Evolutionary conservation across 2,329 filamentous ascomycete genomes (phyloP).

Genomic region (Dactylellina drechsleri): DNA sequence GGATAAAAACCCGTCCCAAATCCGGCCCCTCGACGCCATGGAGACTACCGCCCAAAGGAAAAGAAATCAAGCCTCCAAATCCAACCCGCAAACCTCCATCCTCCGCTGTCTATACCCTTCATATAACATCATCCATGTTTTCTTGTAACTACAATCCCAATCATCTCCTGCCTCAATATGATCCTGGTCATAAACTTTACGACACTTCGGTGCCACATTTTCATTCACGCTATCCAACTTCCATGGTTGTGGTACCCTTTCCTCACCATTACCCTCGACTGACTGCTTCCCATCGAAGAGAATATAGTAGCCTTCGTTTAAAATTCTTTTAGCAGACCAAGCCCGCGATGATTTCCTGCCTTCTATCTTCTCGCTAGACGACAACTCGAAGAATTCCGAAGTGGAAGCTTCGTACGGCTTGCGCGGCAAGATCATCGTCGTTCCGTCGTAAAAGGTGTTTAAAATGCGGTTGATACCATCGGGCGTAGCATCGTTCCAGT

Average conservation of each 20-base stretch:
- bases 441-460: conserved; percentile 38
- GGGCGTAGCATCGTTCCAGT: conserved; percentile 1
- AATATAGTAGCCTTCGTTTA: conserved; percentile 34
- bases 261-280: neutral
- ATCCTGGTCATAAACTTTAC: neutral
- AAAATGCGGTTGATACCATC: conserved; percentile 19
- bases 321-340: conserved; percentile 8
- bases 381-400: conserved; percentile 51
- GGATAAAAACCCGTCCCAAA: too few species aligned
- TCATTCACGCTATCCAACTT: conserved; percentile 53
- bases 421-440: conserved; percentile 55
- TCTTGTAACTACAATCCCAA: conserved; percentile 39
- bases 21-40: too few species aligned
- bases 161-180: neutral
- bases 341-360: neutral
- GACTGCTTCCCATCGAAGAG: conserved; percentile 31
- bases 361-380: neutral
- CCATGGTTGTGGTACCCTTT: conserved; percentile 45
- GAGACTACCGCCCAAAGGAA: too few species aligned
- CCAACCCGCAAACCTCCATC: conserved; percentile 67
- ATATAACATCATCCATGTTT: conserved; percentile 66
- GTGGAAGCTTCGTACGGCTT: conserved; percentile 54
- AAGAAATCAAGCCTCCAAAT: conserved; percentile 62
- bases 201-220: conserved; percentile 49
- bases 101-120: conserved; percentile 65